These are phyloP conservation scores for Paraconiothyrium sp. DNA, from an alignment of 2,329 filamentous ascomycete genomes.

Conservation along the genomic window DNA sequence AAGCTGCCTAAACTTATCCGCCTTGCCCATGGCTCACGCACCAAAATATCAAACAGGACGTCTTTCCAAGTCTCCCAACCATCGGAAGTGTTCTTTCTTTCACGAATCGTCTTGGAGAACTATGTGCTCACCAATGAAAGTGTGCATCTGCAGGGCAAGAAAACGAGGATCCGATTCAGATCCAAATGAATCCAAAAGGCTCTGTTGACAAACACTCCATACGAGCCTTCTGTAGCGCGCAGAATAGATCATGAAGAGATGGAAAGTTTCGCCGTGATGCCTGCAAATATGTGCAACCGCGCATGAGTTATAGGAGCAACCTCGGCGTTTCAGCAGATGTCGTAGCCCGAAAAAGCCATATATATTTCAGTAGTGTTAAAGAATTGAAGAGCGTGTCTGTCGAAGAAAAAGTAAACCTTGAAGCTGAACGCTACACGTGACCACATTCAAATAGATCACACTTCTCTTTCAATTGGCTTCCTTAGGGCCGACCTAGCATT, in stretches of 20 bases:
- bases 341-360: too few relatives aligned
- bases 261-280: slow-evolving; percentile 57
- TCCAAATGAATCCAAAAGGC: background rate
- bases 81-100: background rate
- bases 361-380: too few relatives aligned
- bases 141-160: background rate
- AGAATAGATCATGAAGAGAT: slow-evolving; percentile 20
- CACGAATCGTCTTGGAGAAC: background rate
- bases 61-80: too few relatives aligned
- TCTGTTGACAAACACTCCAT: background rate
- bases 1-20: background rate
- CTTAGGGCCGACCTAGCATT: too few relatives aligned
- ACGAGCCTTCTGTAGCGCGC: background rate
- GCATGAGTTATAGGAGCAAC: too few relatives aligned
- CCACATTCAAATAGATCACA: too few relatives aligned
- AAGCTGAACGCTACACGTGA: too few relatives aligned
- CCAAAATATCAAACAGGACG: background rate
- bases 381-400: too few relatives aligned
- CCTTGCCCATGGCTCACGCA: background rate
- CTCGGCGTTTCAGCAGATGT: too few relatives aligned
- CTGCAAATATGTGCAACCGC: slow-evolving; percentile 39
- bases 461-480: too few relatives aligned
- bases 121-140: background rate
- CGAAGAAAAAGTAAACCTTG: too few relatives aligned
- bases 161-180: background rate